These are phyloP conservation scores for Durotheca rogersii DNA, from an alignment of 495 filamentous ascomycete genomes.

Conservation along the genomic window DNA sequence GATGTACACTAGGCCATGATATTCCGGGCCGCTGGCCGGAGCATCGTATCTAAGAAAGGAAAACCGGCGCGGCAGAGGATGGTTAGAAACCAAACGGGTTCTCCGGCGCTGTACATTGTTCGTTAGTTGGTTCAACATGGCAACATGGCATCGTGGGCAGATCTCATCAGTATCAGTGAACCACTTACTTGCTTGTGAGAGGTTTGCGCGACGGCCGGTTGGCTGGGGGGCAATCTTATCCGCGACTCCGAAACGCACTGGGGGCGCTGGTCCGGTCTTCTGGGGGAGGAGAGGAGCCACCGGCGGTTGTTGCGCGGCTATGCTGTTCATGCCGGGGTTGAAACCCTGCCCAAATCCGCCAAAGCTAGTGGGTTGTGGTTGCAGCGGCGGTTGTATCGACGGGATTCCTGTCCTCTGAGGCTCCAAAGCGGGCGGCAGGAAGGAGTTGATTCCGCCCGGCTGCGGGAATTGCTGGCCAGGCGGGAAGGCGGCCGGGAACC, in stretches of 20 bases:
- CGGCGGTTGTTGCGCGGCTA: slow-evolving; percentile 52
- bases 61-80: no score
- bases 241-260: slow-evolving; percentile 82
- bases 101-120: slow-evolving; percentile 64
- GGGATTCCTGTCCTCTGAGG: slow-evolving; percentile 53
- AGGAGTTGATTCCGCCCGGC: slow-evolving; percentile 55
- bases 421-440: slow-evolving; percentile 56
- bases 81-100: slow-evolving; percentile 89
- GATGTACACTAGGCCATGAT: no score
- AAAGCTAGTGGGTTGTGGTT: slow-evolving; percentile 51
- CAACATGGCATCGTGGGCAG: no score
- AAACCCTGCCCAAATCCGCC: slow-evolving; percentile 56
- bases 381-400: slow-evolving; percentile 44
- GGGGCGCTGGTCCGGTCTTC: slow-evolving; percentile 90
- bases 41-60: neutral
- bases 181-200: slow-evolving; percentile 95
- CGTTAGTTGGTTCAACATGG: slow-evolving; percentile 15
- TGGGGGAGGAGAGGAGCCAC: slow-evolving; percentile 67
- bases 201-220: slow-evolving; percentile 85
- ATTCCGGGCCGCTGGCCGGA: slow-evolving; percentile 1
- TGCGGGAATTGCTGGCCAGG: slow-evolving; percentile 47
- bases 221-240: slow-evolving; percentile 85
- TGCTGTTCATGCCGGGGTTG: slow-evolving; percentile 43
- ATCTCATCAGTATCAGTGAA: no score
- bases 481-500: slow-evolving; percentile 59